A percentile compares a stretch with the other conserved stretches of the same genome.
phyloP scores from a whole-genome alignment of 129 eudicot species.

The Escallonia rubra region DNA sequence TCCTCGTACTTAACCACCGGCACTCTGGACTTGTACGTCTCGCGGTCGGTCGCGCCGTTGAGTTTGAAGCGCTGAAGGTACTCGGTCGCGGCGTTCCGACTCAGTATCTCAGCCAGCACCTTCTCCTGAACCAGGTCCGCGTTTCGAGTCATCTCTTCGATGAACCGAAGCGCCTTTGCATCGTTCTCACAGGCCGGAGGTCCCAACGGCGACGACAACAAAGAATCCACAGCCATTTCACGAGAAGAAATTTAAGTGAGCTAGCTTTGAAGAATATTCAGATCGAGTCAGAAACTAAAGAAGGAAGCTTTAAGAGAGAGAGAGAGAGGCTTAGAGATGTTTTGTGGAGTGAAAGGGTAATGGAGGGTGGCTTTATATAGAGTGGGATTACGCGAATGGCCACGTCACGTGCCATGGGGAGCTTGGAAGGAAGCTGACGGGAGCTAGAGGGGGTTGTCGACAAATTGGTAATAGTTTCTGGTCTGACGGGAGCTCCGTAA shows the following conservation, averaged over 20 bases:
- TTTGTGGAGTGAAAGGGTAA: background rate
- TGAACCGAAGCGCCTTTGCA: constrained; percentile 79
- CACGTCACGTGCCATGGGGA: constrained; percentile 48
- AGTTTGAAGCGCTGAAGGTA: constrained; percentile 50
- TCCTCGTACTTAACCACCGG: constrained; percentile 86
- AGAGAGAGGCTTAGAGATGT: background rate
- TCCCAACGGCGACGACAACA: constrained; percentile 61
- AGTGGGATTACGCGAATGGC: constrained; percentile 6
- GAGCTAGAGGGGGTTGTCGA: constrained; percentile 27
- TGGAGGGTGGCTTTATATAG: too few species aligned
- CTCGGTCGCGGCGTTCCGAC: constrained; percentile 69
- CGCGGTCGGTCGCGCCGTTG: constrained; percentile 54
- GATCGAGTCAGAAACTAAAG: constrained; percentile 4
- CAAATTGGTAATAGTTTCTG: constrained; percentile 21
- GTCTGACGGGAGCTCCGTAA: constrained; percentile 10
- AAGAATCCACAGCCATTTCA: constrained; percentile 75
- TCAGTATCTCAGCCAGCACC: constrained; percentile 64
- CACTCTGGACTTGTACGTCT: constrained; percentile 57
- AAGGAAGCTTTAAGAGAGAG: background rate
- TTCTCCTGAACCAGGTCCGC: constrained; percentile 73
- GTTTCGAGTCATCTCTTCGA: constrained; percentile 83
- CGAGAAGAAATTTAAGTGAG: background rate
- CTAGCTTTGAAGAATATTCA: background rate
- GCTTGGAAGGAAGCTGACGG: constrained; percentile 28
- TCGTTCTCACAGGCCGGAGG: constrained; percentile 89